Evolutionary conservation across 148 eudicot genomes (phyloP).

Genomic region (Selenicereus undatus): DNA sequence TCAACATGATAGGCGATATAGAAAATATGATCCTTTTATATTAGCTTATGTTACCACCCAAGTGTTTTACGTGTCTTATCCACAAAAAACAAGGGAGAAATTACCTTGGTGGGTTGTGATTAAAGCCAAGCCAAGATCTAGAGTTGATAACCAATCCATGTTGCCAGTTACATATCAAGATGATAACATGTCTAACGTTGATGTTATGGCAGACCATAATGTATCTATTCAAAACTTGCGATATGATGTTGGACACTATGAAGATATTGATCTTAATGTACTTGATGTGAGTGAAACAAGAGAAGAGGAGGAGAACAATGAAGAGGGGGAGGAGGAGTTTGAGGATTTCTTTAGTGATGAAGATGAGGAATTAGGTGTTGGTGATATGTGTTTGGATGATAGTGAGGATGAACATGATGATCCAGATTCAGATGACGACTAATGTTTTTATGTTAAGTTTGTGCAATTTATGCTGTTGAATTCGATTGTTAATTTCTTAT

Average conservation of each 20-base stretch:
- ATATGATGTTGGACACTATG: neutral
- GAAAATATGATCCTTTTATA: neutral
- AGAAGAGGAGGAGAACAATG: neutral
- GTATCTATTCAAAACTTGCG: neutral
- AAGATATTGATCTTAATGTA: neutral
- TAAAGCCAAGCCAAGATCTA: neutral
- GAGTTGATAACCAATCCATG: neutral
- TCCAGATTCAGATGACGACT: no score
- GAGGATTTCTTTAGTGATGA: neutral
- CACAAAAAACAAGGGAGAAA: neutral
- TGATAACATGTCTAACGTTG: neutral
- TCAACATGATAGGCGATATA: neutral
- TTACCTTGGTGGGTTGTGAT: neutral
- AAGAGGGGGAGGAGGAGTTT: neutral
- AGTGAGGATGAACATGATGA: neutral
- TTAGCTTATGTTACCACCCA: neutral
- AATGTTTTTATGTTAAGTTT: no score
- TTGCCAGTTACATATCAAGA: neutral
- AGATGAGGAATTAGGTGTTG: neutral
- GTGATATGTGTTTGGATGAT: neutral
- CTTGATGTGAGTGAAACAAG: neutral
- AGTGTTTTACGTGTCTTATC: neutral
- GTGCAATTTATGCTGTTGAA: neutral
- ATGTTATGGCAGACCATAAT: neutral
- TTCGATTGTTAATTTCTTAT: no score